Conservation (phyloP, 305 asterid species). For the Petunia hybrid region DNA sequence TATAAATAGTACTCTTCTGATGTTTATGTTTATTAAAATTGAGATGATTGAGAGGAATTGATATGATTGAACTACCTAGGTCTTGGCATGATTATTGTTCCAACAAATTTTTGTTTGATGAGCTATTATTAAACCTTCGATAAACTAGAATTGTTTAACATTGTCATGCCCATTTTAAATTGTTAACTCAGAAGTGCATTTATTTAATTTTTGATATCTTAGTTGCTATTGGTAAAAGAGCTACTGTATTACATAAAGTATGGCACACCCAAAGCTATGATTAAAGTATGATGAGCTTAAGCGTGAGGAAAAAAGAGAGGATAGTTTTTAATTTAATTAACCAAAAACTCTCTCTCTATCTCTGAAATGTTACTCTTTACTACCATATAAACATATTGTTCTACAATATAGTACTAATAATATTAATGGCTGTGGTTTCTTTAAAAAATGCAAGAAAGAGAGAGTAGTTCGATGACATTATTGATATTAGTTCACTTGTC, state of each 20-base stretch:
- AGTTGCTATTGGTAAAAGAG: slow-evolving; percentile 30
- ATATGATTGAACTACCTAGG: slow-evolving; percentile 36
- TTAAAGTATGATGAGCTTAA: background rate
- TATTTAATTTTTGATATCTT: slow-evolving; percentile 33
- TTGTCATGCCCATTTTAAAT: slow-evolving; percentile 30
- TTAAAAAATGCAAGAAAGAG: background rate
- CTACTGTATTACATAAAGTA: background rate
- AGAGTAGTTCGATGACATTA: background rate
- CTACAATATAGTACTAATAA: background rate
- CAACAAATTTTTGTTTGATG: slow-evolving; percentile 37
- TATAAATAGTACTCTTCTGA: background rate
- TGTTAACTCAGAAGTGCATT: slow-evolving; percentile 31
- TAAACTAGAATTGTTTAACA: slow-evolving; percentile 30
- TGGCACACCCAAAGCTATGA: slow-evolving; percentile 2
- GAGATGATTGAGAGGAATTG: slow-evolving; percentile 29
- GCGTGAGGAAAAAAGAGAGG: background rate
- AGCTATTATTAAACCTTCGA: slow-evolving; percentile 24
- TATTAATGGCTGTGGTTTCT: background rate
- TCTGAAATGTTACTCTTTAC: slow-evolving; percentile 9
- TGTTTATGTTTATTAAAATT: slow-evolving; percentile 7
- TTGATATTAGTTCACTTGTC: background rate
- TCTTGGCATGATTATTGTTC: slow-evolving; percentile 35
- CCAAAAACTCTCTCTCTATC: background rate
- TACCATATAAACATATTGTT: background rate
- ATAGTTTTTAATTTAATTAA: background rate